Conservation (phyloP, 352 stramenopile species). For the Phytophthora cryptogea region DNA sequence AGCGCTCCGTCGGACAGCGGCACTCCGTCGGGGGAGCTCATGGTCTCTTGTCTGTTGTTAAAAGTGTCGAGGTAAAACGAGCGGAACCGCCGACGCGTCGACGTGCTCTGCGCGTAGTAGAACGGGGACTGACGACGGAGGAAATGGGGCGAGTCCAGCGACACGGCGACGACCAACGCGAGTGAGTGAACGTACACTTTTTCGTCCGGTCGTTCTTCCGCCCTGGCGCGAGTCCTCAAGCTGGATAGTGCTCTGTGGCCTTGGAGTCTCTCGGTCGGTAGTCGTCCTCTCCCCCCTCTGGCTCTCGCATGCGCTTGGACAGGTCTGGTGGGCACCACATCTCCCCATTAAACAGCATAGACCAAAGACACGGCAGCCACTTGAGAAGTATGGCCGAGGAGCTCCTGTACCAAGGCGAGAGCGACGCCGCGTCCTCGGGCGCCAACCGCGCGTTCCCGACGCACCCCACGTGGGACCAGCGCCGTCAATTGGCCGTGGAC, state of each 20-base stretch:
- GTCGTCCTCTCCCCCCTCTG: conserved; percentile 22
- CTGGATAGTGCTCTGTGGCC: conserved; percentile 26
- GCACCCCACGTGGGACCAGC: conserved; percentile 71
- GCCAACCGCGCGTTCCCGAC: conserved; percentile 24
- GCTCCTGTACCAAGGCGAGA: conserved; percentile 28
- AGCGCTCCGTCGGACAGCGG: conserved; percentile 38
- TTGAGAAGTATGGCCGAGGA: conserved; percentile 29
- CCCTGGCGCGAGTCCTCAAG: conserved; percentile 4
- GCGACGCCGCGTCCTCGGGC: conserved; percentile 21
- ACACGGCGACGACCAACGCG: conserved; percentile 8
- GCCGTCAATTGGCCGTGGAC: conserved; percentile 60
- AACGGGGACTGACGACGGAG: conserved; percentile 12
- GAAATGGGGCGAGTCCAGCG: conserved; percentile 7
- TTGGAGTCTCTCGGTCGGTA: conserved; percentile 19
- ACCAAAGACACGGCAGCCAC: conserved; percentile 1
- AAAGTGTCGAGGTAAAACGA: conserved; percentile 11
- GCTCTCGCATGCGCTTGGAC: not conserved
- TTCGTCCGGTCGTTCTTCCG: conserved; percentile 38
- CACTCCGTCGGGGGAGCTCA: conserved; percentile 61
- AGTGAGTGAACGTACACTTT: conserved; percentile 14
- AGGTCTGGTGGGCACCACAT: conserved; percentile 13
- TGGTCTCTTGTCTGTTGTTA: conserved; percentile 20
- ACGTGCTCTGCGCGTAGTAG: conserved; percentile 17
- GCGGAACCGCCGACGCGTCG: not conserved
- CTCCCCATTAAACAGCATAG: not conserved